These are phyloP conservation scores for Cyclotella distinguenda DNA, from an alignment of 108 stramenopile genomes.

Conservation along the genomic window DNA sequence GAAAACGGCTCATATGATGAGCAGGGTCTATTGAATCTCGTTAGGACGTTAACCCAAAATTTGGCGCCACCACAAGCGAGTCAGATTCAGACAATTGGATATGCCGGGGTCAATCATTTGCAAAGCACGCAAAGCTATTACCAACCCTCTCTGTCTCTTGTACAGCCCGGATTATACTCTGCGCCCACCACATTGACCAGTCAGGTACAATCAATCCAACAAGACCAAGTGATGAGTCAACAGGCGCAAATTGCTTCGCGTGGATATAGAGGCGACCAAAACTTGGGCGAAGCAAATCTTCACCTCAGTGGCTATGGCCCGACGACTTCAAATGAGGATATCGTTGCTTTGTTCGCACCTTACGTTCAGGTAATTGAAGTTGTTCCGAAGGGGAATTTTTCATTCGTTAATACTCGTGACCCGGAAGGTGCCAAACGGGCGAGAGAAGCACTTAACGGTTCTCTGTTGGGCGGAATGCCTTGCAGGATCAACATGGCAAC, in stretches of 20 bases:
- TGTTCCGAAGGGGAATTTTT: slow-evolving; percentile 74
- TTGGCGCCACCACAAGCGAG: slow-evolving; percentile 28
- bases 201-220: neutral
- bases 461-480: slow-evolving; percentile 74
- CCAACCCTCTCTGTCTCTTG: slow-evolving; percentile 32
- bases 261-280: slow-evolving; percentile 59
- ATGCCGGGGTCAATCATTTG: slow-evolving; percentile 8
- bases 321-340: slow-evolving; percentile 68
- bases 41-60: slow-evolving; percentile 71
- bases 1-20: slow-evolving; percentile 80
- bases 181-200: slow-evolving; percentile 1
- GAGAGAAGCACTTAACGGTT: slow-evolving; percentile 73
- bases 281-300: slow-evolving; percentile 72
- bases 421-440: slow-evolving; percentile 70
- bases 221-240: slow-evolving; percentile 13
- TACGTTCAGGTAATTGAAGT: slow-evolving; percentile 84
- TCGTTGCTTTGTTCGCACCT: slow-evolving; percentile 73
- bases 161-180: slow-evolving; percentile 20
- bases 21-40: slow-evolving; percentile 64
- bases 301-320: slow-evolving; percentile 89
- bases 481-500: slow-evolving; percentile 79
- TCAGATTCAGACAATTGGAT: slow-evolving; percentile 14
- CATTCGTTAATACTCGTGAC: slow-evolving; percentile 84
- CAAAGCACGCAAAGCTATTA: slow-evolving; percentile 26
- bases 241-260: slow-evolving; percentile 13